Evolutionary conservation across 805 yeast genomes (phyloP).

Genomic region (Candida germanica): DNA sequence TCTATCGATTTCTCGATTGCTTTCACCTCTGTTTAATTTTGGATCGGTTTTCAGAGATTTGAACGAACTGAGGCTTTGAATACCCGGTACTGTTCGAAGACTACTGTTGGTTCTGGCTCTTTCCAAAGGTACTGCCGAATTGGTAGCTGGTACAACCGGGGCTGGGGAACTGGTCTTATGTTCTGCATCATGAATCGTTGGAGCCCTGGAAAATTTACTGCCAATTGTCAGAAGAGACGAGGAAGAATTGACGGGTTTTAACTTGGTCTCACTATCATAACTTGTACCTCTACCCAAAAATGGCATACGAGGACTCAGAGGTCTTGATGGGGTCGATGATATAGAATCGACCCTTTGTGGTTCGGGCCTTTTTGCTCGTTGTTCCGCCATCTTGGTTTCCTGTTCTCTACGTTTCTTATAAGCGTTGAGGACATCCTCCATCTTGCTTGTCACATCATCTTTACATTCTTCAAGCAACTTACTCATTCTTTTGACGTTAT

Average conservation of each 20-base stretch:
- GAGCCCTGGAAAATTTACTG: conserved; percentile 4
- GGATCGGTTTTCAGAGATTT: conserved; percentile 18
- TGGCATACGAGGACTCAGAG: conserved; percentile 2
- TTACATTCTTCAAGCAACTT: conserved; percentile 31
- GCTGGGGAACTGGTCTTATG: neutral
- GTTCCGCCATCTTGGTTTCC: conserved; percentile 8
- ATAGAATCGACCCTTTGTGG: neutral
- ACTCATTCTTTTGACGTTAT: conserved; percentile 53
- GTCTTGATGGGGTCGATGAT: neutral
- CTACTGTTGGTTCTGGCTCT: conserved; percentile 17
- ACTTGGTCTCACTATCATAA: conserved; percentile 6
- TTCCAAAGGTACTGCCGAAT: conserved; percentile 8
- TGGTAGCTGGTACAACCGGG: neutral
- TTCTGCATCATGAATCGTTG: conserved; percentile 3
- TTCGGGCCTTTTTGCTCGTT: neutral
- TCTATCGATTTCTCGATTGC: conserved; percentile 30
- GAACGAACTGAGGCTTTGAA: conserved; percentile 29
- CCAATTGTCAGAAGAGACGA: conserved; percentile 14
- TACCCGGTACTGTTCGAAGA: conserved; percentile 17
- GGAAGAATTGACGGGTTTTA: conserved; percentile 11
- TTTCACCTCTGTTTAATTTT: conserved; percentile 12
- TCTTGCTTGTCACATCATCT: conserved; percentile 22
- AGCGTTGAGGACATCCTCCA: conserved; percentile 19
- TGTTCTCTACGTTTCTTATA: conserved; percentile 15
- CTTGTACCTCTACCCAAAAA: conserved; percentile 7